These are phyloP conservation scores for Isoetes engelmannii DNA, from an alignment of 83 land plant genomes.

Conservation along the genomic window DNA sequence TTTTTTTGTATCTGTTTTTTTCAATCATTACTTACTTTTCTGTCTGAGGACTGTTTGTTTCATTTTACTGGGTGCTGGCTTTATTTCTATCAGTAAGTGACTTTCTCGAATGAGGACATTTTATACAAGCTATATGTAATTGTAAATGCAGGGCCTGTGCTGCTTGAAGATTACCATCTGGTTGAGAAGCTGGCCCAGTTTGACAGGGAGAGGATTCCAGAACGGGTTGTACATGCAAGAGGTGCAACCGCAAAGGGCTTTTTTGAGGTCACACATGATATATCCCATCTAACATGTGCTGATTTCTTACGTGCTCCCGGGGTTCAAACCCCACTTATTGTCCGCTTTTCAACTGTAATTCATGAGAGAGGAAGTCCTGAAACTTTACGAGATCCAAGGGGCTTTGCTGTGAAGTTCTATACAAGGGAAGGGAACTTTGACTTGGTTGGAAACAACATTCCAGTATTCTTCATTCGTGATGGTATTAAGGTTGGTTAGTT, in stretches of 20 bases:
- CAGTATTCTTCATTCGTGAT: too few relatives aligned
- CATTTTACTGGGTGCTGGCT: too few relatives aligned
- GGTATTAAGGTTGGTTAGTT: too few relatives aligned
- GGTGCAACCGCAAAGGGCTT: slow-evolving; percentile 34
- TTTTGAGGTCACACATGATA: slow-evolving; percentile 36
- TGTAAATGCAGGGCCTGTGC: slow-evolving; percentile 23
- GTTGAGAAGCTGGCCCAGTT: slow-evolving; percentile 33
- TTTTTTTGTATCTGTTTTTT: too few relatives aligned
- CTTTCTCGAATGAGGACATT: too few relatives aligned
- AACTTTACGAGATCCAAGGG: slow-evolving; percentile 29
- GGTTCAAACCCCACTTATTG: slow-evolving; percentile 26
- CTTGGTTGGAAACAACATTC: too few relatives aligned
- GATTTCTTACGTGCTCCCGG: slow-evolving; percentile 21
- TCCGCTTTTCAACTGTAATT: slow-evolving; percentile 29
- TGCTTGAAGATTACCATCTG: slow-evolving; percentile 30
- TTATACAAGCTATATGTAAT: too few relatives aligned
- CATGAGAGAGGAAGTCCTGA: slow-evolving; percentile 31
- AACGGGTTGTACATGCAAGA: slow-evolving; percentile 36
- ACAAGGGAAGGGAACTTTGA: slow-evolving; percentile 30
- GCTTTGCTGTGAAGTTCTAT: slow-evolving; percentile 34
- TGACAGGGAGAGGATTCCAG: slow-evolving; percentile 33
- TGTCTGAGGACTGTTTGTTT: too few relatives aligned
- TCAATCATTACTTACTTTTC: too few relatives aligned
- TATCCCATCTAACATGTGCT: too few relatives aligned
- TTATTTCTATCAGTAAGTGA: too few relatives aligned